Base-by-base conservation (phyloP, 192 early-diverging fungal species). In the Coemansia aciculifera region DNA sequence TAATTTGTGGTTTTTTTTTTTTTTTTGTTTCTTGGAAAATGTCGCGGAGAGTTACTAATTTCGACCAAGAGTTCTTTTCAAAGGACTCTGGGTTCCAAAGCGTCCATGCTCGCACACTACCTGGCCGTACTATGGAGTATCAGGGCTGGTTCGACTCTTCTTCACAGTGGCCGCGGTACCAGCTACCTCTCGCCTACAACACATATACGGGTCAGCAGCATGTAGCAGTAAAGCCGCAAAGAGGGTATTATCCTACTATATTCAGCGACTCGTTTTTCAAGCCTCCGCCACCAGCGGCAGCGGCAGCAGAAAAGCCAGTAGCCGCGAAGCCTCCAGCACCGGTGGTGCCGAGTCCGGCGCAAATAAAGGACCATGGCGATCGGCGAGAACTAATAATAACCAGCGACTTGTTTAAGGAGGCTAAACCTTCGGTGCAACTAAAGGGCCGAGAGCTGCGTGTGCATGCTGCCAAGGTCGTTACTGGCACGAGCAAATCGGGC, bases 31-130 rank as follows among this genome's bases (percentile, higher is more conserved):
- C 13, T 44, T 44, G 10, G 21, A n/a, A 24, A 59, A 71, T 72
- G 69, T 52, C 52, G 10, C 75, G 66, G 5, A 57, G 69, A 12
- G 62, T 71, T n/a, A 68, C 78, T n/a, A 80, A 80, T 69, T 80
- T 80, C 51, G 65, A 74, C 63, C 54, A 66, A 29, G 73, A 80
- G 56, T 72, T 80, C 40, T 80, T 68, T 34, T 21, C 73, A 1
- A 54, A 42, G 19, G 38, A 64, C 13, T 66, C 78, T 9, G 69
- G 66, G 17, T 80, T 80, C 69, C 78, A 70, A 5, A 80, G 66
- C 40, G 36, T 80, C 15, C 69, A 63, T 32, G 69, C 73, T 5
- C 43, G 60, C 31, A 71, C 72, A 10, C 56, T 75, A 15, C 69
- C 73, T 0, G 78, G 78, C n/a, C 72, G 78, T 23, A 51, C 63